Evolutionary conservation across 352 stramenopile genomes (phyloP), one percentile per base, ranked within the genome.

Genomic region (Globisporangium echinulatum): DNA sequence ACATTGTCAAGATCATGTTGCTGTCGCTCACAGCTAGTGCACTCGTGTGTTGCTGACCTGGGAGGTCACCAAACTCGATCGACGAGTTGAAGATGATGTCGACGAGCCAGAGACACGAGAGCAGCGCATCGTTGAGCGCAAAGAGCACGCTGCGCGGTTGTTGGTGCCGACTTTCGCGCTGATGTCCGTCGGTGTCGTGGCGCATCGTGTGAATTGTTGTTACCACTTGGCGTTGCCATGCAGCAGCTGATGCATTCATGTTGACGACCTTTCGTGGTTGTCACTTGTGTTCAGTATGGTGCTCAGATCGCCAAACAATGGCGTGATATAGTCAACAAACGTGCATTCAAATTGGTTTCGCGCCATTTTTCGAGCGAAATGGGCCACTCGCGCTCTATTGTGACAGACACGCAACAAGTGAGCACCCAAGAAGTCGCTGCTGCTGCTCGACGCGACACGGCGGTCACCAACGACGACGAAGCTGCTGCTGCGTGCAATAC

Each of bases 71-170:
- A 56, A 79, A 90, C 63, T 90, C 81, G 25, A 86, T 72, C 3
- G 69, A 75, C 9, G 78, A 69, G 42, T 90, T 90, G 36, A 90
- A 56, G 37, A 70, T 62, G 10, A 90, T 66, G 56, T 90, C 78
- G 43, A 78, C 68, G 33, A 86, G 56, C 55, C 73, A 80, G 52
- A 90, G 63, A 14, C 64, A 61, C 15, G 56, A 64, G 38, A 80
- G 64, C 14, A 86, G 52, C 43, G 69, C 68, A 11, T 68, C 77
- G 33, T 77, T 75, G 52, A 70, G 50, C 19, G 52, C 25, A 49
- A 87, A 82, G 66, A 79, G 77, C 48, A 72, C 51, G 52, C 70
- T 77, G 25, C 13, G 52, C 10, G 7, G 57, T 5, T 52, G 43
- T 14, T 15, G 25, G 2, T 33, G 25, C 25, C 25, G 25, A 33